Base-by-base conservation (phyloP, 2,329 filamentous ascomycete genomes). In the Aspergillus thermomutatus region DNA sequence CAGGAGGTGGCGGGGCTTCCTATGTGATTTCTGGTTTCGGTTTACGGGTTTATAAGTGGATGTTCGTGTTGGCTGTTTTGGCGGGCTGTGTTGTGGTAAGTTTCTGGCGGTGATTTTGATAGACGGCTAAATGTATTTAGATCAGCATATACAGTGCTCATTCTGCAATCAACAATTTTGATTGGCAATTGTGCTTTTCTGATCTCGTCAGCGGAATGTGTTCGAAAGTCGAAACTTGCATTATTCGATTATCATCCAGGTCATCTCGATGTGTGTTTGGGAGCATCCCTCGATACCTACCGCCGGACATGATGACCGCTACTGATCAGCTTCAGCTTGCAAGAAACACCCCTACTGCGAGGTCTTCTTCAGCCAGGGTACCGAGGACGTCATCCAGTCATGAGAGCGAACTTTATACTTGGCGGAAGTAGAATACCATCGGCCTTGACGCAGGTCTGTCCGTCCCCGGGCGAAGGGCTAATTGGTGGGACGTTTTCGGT, bases 1-100 rank as follows among this genome's bases (percentile, higher is more conserved):
- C 85, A 90, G 49, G 92, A 96, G 80, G 87, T 96, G 73, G 78
- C 75, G 71, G 75, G 77, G 52, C 81, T 94, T 76, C 86, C 84
- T 0, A 90, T 92, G 78, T 92, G 49, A 64, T 57, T 10, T 25
- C 37, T 1, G 25, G 21, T 8, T 21, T 34, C 1, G 41, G 21
- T 6, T 37, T 37, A 7, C 3, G 1, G 31, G 17, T 17, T 17
- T 37, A 37, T 17, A 21, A 21, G 40, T 21, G n/a, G 3, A 21
- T 43, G n/a, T 11, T 9, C 17, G 28, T 31, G 28, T 31, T 5
- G 6, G 5, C 37, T 40, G 31, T 3, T 3, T 10, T 3, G 25
- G 28, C 14, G 17, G 31, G 11, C 11, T 34, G 31, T 10, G 4
- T 34, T 34, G 14, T 6, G 31, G 14, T 34, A 17, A 34, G 31